phyloP scores from a whole-genome alignment of 352 stramenopile genomes.

The Globisporangium sylvaticum region DNA sequence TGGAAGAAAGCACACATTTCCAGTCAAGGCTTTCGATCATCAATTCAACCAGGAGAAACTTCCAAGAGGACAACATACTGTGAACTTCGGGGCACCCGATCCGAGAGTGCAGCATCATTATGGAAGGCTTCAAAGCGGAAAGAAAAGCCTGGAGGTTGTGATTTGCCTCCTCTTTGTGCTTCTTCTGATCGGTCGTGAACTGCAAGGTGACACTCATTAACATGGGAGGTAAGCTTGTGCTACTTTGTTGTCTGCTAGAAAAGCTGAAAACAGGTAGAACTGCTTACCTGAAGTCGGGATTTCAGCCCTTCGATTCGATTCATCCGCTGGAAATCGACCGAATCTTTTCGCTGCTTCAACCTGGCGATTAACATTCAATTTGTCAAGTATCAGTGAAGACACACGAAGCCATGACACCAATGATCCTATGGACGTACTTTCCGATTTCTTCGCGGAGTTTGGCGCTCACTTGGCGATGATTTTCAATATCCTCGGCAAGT shows the following conservation, averaged over 20 bases:
- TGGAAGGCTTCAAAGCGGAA: constrained; percentile 52
- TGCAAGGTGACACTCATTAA: background rate
- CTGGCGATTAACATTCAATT: constrained; percentile 20
- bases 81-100: constrained; percentile 69
- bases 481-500: constrained; percentile 79
- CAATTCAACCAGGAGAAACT: background rate
- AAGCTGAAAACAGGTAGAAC: background rate
- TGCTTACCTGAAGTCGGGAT: constrained; percentile 37
- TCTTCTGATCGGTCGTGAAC: constrained; percentile 66
- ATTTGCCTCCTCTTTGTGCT: constrained; percentile 73
- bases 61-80: constrained; percentile 27
- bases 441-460: constrained; percentile 78
- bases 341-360: constrained; percentile 80
- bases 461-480: constrained; percentile 58
- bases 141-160: constrained; percentile 65
- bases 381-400: background rate
- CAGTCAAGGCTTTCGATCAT: background rate
- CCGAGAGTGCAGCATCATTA: constrained; percentile 59
- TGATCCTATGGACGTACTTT: constrained; percentile 35
- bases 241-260: background rate
- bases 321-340: constrained; percentile 70
- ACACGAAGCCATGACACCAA: background rate
- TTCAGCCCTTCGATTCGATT: constrained; percentile 74
- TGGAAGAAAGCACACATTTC: background rate
- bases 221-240: background rate